Base-by-base conservation (phyloP, 106 monocot species). In the Dactylorhiza incarnata region DNA sequence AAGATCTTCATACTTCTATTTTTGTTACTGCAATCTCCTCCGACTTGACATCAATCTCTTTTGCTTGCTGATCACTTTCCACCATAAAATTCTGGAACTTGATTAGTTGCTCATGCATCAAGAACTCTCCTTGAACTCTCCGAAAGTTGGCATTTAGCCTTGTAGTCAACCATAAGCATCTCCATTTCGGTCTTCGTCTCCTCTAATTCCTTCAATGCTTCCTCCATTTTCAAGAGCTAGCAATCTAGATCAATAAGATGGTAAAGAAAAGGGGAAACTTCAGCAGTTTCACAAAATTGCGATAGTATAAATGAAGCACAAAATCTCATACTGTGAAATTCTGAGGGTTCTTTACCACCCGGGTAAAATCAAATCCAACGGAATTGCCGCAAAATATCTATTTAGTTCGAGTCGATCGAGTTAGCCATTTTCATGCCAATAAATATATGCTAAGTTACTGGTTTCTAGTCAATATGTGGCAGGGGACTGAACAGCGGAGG, bases 101-200 rank as follows among this genome's bases (percentile, higher is more conserved):
- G 10, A 25, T n/a, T 14, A 59, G 72, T 15, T 82, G 86, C 61
- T 84, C n/a, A n/a, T n/a, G n/a, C 84, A 15, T 86, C 79, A 19
- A 86, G 68, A 1, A 82, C 87, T 68, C 67, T 82, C 77, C 81
- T 85, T 77, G 89, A 50, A 29, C 65, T 81, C 43, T 91, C 86
- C 4, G 75, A 82, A 14, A 84, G 77, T 26, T 65, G 52, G 7
- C 73, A 73, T 74, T 95, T 91, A 12, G 51, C 81, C 49, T 49
- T 87, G 75, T 74, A 80, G 13, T 87, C 87, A 0, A 23, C 82
- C 25, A 22, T 82, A 22, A 94, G 77, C 54, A 66, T 66, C 72
- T 85, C 89, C 85, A 91, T 77, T 12, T 75, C 81, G 2, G 49
- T 61, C 77, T 82, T 91, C 77, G 80, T 72, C 20, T 91, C 91